phyloP scores from a whole-genome alignment of 306 rosid species.

The Canavalia gladiata region DNA sequence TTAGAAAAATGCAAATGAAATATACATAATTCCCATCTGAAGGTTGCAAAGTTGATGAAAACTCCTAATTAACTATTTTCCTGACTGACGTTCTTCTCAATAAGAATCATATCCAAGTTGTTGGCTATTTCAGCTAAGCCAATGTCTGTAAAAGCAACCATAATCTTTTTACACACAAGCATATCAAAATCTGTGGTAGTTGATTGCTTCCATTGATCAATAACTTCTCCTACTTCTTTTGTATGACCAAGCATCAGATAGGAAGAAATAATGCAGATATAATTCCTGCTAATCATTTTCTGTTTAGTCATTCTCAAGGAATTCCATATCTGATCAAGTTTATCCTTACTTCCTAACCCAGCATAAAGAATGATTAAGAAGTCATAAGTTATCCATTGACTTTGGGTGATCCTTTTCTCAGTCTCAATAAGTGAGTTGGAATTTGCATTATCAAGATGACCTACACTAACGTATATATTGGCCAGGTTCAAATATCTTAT shows the following conservation, averaged over 20 bases:
- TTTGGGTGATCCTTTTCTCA: conserved; percentile 73
- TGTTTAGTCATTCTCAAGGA: conserved; percentile 82
- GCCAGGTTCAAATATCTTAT: conserved; percentile 71
- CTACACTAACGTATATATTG: conserved; percentile 61
- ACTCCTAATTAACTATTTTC: conserved; percentile 39
- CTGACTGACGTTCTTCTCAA: conserved; percentile 65
- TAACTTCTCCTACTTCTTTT: conserved; percentile 75
- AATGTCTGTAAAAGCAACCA: conserved; percentile 67
- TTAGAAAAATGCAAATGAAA: conserved; percentile 26
- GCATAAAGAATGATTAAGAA: conserved; percentile 86
- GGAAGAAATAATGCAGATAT: conserved; percentile 74
- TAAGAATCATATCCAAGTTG: conserved; percentile 62
- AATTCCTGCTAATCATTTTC: conserved; percentile 87
- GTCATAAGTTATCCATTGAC: conserved; percentile 93
- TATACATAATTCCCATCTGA: conserved; percentile 39
- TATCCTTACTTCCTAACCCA: conserved; percentile 77
- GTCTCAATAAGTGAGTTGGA: conserved; percentile 70
- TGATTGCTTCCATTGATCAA: conserved; percentile 91
- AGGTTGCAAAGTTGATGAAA: conserved; percentile 40
- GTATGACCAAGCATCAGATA: conserved; percentile 79
- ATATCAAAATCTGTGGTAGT: conserved; percentile 64
- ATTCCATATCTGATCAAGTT: conserved; percentile 87
- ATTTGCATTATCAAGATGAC: conserved; percentile 65
- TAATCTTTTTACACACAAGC: conserved; percentile 65
- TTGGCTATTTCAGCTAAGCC: conserved; percentile 65